These are phyloP conservation scores for Fagopyrum homotropicum DNA, from an alignment of 148 eudicot species.

Conservation along the genomic window DNA sequence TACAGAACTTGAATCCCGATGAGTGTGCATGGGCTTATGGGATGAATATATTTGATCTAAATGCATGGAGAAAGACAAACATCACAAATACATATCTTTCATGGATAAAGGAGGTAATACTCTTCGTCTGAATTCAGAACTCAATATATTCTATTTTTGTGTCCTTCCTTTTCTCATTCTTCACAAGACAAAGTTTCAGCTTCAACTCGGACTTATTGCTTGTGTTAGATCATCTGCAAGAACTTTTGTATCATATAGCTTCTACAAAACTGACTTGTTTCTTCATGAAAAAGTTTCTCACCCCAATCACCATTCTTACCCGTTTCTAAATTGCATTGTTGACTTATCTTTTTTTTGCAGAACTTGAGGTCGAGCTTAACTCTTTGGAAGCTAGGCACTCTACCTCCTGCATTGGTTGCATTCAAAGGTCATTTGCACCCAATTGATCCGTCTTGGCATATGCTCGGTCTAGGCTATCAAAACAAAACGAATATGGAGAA, in stretches of 20 bases:
- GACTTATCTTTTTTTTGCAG: slow-evolving; percentile 20
- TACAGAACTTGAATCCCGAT: slow-evolving; percentile 48
- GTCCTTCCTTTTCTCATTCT: background rate
- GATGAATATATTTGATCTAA: slow-evolving; percentile 82
- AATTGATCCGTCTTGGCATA: slow-evolving; percentile 87
- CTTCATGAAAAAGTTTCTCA: background rate
- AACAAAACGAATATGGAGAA: slow-evolving; percentile 60
- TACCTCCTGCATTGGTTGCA: slow-evolving; percentile 95
- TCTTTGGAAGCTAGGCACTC: slow-evolving; percentile 93
- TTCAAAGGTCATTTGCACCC: slow-evolving; percentile 70
- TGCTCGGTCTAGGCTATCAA: slow-evolving; percentile 93
- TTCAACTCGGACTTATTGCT: background rate
- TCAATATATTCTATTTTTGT: background rate
- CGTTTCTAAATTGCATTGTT: too few species aligned
- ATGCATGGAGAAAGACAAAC: slow-evolving; percentile 80
- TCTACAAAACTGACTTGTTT: too few species aligned
- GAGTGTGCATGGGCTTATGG: slow-evolving; percentile 99
- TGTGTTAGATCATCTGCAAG: too few species aligned
- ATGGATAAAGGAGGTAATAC: slow-evolving; percentile 72
- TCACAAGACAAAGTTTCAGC: background rate
- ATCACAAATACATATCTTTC: slow-evolving; percentile 65
- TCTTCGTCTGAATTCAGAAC: background rate
- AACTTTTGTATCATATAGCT: too few species aligned
- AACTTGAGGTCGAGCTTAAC: slow-evolving; percentile 87
- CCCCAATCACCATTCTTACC: too few species aligned